phyloP scores from a whole-genome alignment of 2,329 filamentous ascomycete genomes.

The Allantophomopsis lycopodina region DNA sequence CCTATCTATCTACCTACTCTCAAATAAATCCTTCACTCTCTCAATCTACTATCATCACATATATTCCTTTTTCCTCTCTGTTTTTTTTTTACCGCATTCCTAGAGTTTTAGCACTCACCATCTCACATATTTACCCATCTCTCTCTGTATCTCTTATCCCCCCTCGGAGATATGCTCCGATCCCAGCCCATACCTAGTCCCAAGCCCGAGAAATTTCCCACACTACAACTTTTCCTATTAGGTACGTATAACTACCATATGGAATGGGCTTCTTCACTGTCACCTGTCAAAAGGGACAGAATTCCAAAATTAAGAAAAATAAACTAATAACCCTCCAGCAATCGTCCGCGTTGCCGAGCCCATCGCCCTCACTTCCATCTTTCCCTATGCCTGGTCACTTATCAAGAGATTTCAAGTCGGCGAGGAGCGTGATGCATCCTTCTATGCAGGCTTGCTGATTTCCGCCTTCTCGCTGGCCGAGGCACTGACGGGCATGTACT shows the following conservation, averaged over 20 bases:
- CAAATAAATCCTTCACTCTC: background rate
- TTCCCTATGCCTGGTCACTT: conserved; percentile 80
- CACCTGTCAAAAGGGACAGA: background rate
- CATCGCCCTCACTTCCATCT: conserved; percentile 85
- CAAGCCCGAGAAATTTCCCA: conserved; percentile 60
- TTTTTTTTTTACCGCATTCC: conserved; percentile 2
- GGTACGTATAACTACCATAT: conserved; percentile 32
- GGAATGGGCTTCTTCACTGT: conserved; percentile 1
- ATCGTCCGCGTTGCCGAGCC: conserved; percentile 89
- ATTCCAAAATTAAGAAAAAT: background rate
- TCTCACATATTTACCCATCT: no score
- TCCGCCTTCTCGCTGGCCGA: conserved; percentile 77
- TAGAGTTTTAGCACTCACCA: conserved; percentile 6
- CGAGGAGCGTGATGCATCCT: conserved; percentile 62
- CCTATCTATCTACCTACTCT: background rate
- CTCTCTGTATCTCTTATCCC: no score
- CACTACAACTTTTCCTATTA: conserved; percentile 69
- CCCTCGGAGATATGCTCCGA: conserved; percentile 11
- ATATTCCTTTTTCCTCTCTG: background rate
- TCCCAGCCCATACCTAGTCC: conserved; percentile 23
- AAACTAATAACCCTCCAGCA: conserved; percentile 35
- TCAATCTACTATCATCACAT: background rate
- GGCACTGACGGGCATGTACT: conserved; percentile 73
- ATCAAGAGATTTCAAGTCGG: conserved; percentile 65
- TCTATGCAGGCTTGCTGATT: conserved; percentile 79